Base-by-base conservation (phyloP, 177 flowering plant genomes). In the Tripterygium wilfordii region DNA sequence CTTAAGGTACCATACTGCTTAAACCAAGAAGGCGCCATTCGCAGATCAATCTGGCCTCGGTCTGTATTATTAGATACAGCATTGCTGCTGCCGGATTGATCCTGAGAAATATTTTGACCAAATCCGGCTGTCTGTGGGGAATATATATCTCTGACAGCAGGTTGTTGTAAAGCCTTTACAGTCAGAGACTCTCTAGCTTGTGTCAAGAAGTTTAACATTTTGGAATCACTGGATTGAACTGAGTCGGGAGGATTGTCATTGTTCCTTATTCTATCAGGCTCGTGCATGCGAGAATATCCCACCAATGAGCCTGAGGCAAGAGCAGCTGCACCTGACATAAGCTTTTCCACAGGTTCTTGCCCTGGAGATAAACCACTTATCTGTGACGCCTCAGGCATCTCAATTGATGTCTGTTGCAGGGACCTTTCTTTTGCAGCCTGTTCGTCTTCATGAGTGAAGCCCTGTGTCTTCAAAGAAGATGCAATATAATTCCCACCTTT, bases 11-110 rank as follows among this genome's bases (percentile, higher is more conserved):
- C 94, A 68, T 70, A 76, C 45, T 72, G 88, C 43, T 70, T 80
- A 80, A 85, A 83, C 88, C 94, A 87, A 25, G 85, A 69, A 26
- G 90, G 88, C 18, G 90, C 91, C 90, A 84, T 87, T 64, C 67
- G 85, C 6, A 80, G 83, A 72, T 67, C 74, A 45, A 78, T 63
- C 36, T 69, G 68, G 29, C 69, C 14, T 49, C 58, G 70, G 33
- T 72, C 88, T 53, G 58, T 22, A 59, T 55, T 48, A 32, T 35
- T 21, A 67, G 76, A 47, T 41, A 51, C 31, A 38, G 53, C 31
- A 63, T n/a, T 55, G 36, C 40, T 45, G 32, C 17, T 45, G 24
- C 17, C 28, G 19, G 36, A 20, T 15, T 48, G 36, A 35, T 31
- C 42, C 32, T 49, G 62, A 26, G 47, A 37, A 42, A 53, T 63